phyloP scores from a whole-genome alignment of 2,329 filamentous ascomycete genomes.

The Pseudogymnoascus verrucosus region DNA sequence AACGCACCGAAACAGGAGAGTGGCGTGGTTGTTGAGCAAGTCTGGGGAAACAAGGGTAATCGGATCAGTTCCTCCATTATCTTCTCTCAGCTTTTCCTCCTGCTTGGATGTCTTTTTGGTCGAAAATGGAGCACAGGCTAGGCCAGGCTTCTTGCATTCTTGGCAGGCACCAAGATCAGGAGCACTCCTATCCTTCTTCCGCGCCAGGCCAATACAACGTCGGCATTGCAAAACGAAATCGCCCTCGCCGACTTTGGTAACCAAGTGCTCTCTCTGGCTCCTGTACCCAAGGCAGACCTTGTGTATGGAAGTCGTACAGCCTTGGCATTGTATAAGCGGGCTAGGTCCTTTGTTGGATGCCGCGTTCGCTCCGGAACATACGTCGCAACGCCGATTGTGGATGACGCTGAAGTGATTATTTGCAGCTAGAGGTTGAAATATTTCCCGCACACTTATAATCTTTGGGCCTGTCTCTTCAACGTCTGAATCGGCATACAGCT shows the following conservation, averaged over 20 bases:
- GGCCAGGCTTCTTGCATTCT: slow-evolving; percentile 56
- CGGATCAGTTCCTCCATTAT: slow-evolving; percentile 74
- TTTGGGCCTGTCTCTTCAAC: slow-evolving; percentile 37
- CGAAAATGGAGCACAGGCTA: slow-evolving; percentile 68
- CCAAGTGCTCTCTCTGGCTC: slow-evolving; percentile 70
- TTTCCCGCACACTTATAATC: slow-evolving; percentile 60
- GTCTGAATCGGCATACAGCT: slow-evolving; percentile 39
- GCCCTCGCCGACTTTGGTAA: slow-evolving; percentile 71
- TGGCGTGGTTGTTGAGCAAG: slow-evolving; percentile 66
- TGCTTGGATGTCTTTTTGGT: slow-evolving; percentile 63
- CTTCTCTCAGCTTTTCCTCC: slow-evolving; percentile 73
- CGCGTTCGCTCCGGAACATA: slow-evolving; percentile 52
- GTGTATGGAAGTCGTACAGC: slow-evolving; percentile 79
- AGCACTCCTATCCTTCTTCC: slow-evolving; percentile 59
- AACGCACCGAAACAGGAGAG: slow-evolving; percentile 76
- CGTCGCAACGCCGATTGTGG: slow-evolving; percentile 65
- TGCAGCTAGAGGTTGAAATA: slow-evolving; percentile 55
- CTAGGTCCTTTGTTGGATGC: slow-evolving; percentile 48
- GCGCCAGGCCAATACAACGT: slow-evolving; percentile 64
- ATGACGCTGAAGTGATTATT: slow-evolving; percentile 59
- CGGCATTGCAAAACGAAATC: slow-evolving; percentile 85
- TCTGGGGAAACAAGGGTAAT: slow-evolving; percentile 52
- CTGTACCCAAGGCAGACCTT: slow-evolving; percentile 72
- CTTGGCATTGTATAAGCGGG: slow-evolving; percentile 77
- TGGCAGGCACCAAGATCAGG: slow-evolving; percentile 68